Base-by-base conservation (phyloP, 2,329 filamentous ascomycete genomes). In the Paradendryphiella salina region DNA sequence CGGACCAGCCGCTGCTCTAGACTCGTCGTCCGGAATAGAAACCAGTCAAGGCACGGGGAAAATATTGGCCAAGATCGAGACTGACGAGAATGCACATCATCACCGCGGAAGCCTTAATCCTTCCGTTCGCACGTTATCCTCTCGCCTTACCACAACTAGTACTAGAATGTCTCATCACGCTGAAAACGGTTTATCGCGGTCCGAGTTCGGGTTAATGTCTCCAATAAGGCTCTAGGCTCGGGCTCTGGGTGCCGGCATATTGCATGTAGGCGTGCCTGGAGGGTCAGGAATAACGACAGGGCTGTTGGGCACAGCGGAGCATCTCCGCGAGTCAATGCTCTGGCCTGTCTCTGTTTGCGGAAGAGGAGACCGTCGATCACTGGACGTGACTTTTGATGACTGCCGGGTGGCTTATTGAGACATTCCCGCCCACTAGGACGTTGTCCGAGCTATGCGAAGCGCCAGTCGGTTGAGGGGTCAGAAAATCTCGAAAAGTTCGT, bases 181-280 rank as follows among this genome's bases (percentile, higher is more conserved):
- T 46, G 23, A 31, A 39, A 51, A 34, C 14, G 32, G 36, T n/a
- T 46, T 10, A 10, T 21, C 7, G 32, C 43, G 48, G 48, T 32
- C 48, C 48, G 48, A 51, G 47, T 51, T 40, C 28, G 37, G 43
- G 48, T 37, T 47, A 37, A 42, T 44, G 47, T 40, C 11, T 41
- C 18, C 23, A 51, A 18, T 29, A 11, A 23, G n/a, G 13, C 23
- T 34, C 36, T 47, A 14, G 18, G 36, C 48, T 47, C 31, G 45
- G 43, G 43, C 44, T 38, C 36, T 14, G 33, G 33, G 3, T 23
- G 18, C 32, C 31, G 36, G 26, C n/a, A 23, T 17, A 13, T 15
- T 8, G 42, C 28, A 36, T 29, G 14, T 39, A 28, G 36, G 28
- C 29, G 38, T 15, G 36, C 15, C 14, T 34, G 37, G 31, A 28